Evolutionary conservation across 352 stramenopile species (phyloP).

Genomic region (Phytopythium sindhum): DNA sequence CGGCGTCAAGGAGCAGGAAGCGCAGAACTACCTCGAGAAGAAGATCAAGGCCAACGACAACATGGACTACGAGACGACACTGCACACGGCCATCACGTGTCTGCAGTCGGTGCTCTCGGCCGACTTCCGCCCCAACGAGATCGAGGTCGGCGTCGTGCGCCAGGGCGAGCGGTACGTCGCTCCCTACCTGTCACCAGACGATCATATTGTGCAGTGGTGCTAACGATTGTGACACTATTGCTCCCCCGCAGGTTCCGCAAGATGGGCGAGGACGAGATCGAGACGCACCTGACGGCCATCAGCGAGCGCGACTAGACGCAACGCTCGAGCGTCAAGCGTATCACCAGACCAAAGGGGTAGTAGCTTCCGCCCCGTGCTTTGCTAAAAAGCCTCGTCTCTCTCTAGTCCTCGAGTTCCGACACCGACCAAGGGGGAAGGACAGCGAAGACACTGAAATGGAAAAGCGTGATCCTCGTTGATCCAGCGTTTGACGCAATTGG

Average conservation of each 20-base stretch:
- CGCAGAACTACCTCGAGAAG: conserved; percentile 99
- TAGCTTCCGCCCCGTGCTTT: no score
- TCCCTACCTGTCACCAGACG: neutral
- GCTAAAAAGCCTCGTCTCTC: no score
- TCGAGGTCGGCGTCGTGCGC: conserved; percentile 83
- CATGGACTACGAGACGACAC: conserved; percentile 92
- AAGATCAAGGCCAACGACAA: conserved; percentile 90
- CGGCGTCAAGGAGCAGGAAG: conserved; percentile 97
- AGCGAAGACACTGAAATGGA: neutral
- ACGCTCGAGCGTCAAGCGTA: neutral
- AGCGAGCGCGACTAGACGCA: conserved; percentile 89
- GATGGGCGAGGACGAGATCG: conserved; percentile 96
- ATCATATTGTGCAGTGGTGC: conserved; percentile 9
- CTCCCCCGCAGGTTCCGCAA: conserved; percentile 77
- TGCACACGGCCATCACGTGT: conserved; percentile 96
- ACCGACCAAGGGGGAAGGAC: neutral
- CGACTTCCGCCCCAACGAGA: conserved; percentile 97
- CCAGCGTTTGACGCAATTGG: no score
- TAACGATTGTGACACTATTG: conserved; percentile 18
- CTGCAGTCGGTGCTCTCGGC: conserved; percentile 96
- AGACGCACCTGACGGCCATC: conserved; percentile 97
- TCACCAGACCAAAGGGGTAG: no score
- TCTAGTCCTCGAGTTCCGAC: neutral
- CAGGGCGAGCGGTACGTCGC: conserved; percentile 73
- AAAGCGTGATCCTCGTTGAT: neutral